These are phyloP conservation scores for Phialophora expanda DNA, from an alignment of 2,329 filamentous ascomycete species.

Conservation along the genomic window DNA sequence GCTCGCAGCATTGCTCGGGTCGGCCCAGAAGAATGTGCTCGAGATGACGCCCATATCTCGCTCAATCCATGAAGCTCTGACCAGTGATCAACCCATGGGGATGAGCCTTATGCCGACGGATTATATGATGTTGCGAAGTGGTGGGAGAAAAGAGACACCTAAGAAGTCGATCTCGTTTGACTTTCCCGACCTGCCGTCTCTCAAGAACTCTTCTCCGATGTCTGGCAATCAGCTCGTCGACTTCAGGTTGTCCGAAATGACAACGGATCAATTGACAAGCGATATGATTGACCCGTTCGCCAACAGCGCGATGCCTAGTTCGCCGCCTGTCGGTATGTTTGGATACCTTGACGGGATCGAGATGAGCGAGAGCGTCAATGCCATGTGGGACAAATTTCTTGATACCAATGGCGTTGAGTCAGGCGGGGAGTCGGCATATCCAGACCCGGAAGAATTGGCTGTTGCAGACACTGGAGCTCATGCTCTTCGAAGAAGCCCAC, in stretches of 20 bases:
- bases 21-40: slow-evolving; percentile 28
- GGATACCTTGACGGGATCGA: slow-evolving; percentile 38
- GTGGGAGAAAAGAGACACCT: slow-evolving; percentile 57
- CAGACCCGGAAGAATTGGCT: slow-evolving; percentile 23
- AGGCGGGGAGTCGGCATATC: slow-evolving; percentile 24
- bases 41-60: slow-evolving; percentile 40
- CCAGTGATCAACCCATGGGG: slow-evolving; percentile 25
- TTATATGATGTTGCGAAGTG: slow-evolving; percentile 10
- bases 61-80: slow-evolving; percentile 37
- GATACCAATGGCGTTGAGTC: slow-evolving; percentile 16
- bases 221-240: slow-evolving; percentile 29
- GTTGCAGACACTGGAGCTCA: slow-evolving; percentile 12
- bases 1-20: slow-evolving; percentile 33
- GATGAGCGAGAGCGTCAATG: slow-evolving; percentile 24
- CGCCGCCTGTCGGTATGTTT: slow-evolving; percentile 47
- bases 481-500: slow-evolving; percentile 27
- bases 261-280: slow-evolving; percentile 40
- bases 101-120: slow-evolving; percentile 20
- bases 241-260: slow-evolving; percentile 36
- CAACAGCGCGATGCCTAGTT: slow-evolving; percentile 54
- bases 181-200: slow-evolving; percentile 46
- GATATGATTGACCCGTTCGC: slow-evolving; percentile 51
- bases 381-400: slow-evolving; percentile 30
- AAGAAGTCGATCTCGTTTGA: slow-evolving; percentile 42
- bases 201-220: slow-evolving; percentile 37